These are phyloP conservation scores for Tolypocladium amazonense DNA, from an alignment of 2,329 filamentous ascomycete genomes.

Conservation along the genomic window DNA sequence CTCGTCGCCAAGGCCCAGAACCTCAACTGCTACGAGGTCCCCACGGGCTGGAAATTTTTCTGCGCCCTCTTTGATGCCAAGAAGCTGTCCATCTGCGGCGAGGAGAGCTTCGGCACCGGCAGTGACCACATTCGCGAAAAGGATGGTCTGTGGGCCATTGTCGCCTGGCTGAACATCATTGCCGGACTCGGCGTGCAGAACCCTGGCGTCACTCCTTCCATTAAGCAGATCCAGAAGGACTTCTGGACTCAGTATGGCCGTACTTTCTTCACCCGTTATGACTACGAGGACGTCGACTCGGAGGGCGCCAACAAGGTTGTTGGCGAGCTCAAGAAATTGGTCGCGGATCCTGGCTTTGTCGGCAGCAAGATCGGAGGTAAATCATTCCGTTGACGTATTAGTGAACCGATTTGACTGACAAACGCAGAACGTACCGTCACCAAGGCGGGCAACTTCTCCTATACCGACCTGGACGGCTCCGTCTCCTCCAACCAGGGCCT, in stretches of 20 bases:
- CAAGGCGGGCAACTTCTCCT: constrained; percentile 92
- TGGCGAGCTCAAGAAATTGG: constrained; percentile 66
- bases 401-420: background rate
- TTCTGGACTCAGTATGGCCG: constrained; percentile 96
- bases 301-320: constrained; percentile 88
- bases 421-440: constrained; percentile 60
- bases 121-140: constrained; percentile 99
- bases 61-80: constrained; percentile 88
- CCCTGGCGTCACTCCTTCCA: constrained; percentile 73
- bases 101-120: constrained; percentile 96
- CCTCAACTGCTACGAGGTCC: constrained; percentile 88
- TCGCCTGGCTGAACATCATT: constrained; percentile 98
- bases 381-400: constrained; percentile 7
- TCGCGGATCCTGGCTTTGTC: constrained; percentile 64
- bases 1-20: constrained; percentile 92
- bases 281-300: constrained; percentile 91
- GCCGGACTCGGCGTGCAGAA: constrained; percentile 81
- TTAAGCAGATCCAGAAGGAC: constrained; percentile 90
- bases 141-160: constrained; percentile 94
- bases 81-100: constrained; percentile 96
- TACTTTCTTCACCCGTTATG: constrained; percentile 98
- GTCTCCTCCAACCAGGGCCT: constrained; percentile 94
- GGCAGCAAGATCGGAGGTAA: constrained; percentile 69
- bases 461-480: constrained; percentile 96
- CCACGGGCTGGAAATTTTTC: constrained; percentile 99